Base-by-base conservation (phyloP, 352 stramenopile genomes). In the Pythium vanterpoolii region DNA sequence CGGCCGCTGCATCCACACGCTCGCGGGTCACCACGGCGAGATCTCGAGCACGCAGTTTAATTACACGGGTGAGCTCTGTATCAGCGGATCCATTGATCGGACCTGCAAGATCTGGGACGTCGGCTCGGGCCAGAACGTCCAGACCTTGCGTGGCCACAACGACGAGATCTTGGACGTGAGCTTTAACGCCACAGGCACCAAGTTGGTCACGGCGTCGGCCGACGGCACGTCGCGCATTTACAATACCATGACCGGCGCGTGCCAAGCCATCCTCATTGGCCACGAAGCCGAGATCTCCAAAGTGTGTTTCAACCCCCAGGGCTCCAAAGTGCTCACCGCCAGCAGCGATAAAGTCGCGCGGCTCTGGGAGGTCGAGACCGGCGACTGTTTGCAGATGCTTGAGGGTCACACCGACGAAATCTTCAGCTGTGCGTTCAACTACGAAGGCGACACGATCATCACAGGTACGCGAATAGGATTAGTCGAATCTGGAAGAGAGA, bases 351-450 rank as follows among this genome's bases (percentile, higher is more conserved):
- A 98, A 62, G 90, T 95, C 31, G 95, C 89, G 47, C 75, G 93
- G 6, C 77, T 98, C 23, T 98, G 94, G 94, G 93, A 98, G 45
- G 83, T 95, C 23, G 92, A 98, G 61, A 97, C 85, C 1, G 95
- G 95, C 23, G 91, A 98, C 61, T 98, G 93, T 60, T 71, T 98
- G 27, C 82, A 93, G 69, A 96, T 98, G 70, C 87, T 98, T 14
- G 95, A 98, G 58, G 95, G 95, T 21, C 95, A 98, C 80, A 98
- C 90, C n/a, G 93, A 98, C 65, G 93, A 98, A 63, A 98, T 98
- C 72, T 98, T 98, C 68, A 96, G 80, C 67, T 98, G 93, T 56
- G 92, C 93, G 28, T 98, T 98, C 82, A 98, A 98, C 76, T 98
- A 98, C 67, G 86, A 97, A 69, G 95, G 94, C 19, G 91, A 98